Base-by-base conservation (phyloP, 192 early-diverging fungal genomes). In the Pecoramyces ruminantium region DNA sequence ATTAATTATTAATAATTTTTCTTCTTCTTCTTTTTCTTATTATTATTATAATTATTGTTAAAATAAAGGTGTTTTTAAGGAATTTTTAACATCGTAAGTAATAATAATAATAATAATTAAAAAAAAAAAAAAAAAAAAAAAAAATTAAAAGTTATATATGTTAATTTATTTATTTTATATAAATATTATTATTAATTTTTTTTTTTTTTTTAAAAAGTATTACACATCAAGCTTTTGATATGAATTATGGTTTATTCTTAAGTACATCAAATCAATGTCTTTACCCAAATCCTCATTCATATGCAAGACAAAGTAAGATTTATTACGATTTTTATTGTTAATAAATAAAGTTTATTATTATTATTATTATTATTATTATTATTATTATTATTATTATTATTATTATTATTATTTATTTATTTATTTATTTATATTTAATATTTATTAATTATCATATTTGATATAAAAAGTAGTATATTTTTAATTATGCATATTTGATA, bases 1-100 rank as follows among this genome's bases (percentile, higher is more conserved):
- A n/a, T n/a, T n/a, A n/a, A n/a, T n/a, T n/a, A n/a, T n/a, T n/a
- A n/a, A n/a, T n/a, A n/a, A n/a, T n/a, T n/a, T n/a, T n/a, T n/a
- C n/a, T n/a, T n/a, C n/a, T n/a, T 40, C 16, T 40, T 15, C 16
- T 40, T 14, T 16, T 79, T 13, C 16, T 30, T 77, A 25, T 77
- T 79, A 78, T 29, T 29, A 29, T 34, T 78, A 34, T 34, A 15
- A 29, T 78, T 29, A 13, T 78, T 78, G 1, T 34, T 34, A 34
- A 15, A 15, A 29, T n/a, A n/a, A n/a, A n/a, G 29, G 97, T 39
- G 92, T 99, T 16, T 99, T 99, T 84, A 99, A 99, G 78, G 97
- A 99, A 85, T 99, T 99, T 82, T 85, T 99, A 40, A 97, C 94
- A 13, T 82, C 86, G 84, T 92, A 89, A 80, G 87, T 85, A 29